phyloP scores from a whole-genome alignment of 2,329 filamentous ascomycete genomes.

The Sarocladium kiliense region DNA sequence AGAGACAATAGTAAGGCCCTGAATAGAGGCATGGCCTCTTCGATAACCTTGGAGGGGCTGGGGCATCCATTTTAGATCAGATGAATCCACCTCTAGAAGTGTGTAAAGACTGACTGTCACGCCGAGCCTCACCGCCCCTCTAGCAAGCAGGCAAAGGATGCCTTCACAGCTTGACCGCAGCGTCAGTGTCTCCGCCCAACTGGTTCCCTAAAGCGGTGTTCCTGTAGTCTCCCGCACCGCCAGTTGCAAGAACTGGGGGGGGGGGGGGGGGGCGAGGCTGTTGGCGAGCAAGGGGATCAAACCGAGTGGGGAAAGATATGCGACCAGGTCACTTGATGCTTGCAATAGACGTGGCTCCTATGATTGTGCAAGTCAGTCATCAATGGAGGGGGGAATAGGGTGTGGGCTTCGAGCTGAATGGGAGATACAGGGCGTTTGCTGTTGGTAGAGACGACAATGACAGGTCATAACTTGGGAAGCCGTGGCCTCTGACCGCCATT shows the following conservation, averaged over 20 bases:
- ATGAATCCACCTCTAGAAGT: background rate
- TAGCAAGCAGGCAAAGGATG: background rate
- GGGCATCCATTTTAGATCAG: background rate
- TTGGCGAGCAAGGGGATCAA: background rate
- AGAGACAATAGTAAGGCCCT: background rate
- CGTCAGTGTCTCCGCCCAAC: background rate
- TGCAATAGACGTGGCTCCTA: background rate
- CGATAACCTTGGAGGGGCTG: background rate
- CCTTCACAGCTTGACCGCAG: background rate
- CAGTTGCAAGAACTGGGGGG: slow-evolving; percentile 1
- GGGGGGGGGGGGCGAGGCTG: background rate
- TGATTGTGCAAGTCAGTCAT: background rate
- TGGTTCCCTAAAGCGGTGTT: background rate
- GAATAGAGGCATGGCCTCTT: slow-evolving; percentile 4
- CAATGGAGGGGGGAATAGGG: background rate
- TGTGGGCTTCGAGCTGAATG: background rate
- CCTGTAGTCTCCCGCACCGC: slow-evolving; percentile 8
- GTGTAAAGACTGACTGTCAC: background rate
- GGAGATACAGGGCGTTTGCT: slow-evolving; percentile 7
- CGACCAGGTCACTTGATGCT: background rate
- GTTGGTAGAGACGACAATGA: background rate
- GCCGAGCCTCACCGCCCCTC: background rate
- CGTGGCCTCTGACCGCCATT: background rate
- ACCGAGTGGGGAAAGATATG: background rate
- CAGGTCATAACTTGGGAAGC: background rate